Conservation (phyloP, 257 asterid species). For the Plantago elongata region DNA sequence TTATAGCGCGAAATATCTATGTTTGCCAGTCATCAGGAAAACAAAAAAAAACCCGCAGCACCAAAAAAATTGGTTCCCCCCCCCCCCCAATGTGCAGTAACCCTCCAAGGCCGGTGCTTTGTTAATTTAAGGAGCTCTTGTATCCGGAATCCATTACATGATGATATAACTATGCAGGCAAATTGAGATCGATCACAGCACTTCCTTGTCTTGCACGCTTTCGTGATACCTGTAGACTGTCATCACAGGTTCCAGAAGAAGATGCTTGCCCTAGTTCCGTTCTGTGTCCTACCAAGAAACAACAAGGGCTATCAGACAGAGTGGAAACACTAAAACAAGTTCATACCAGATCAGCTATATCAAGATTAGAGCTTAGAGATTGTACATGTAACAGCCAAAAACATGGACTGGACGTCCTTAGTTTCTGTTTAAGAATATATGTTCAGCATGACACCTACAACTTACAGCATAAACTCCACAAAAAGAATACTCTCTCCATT, state of each 20-base stretch:
- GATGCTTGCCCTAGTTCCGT: conserved; percentile 49
- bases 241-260: conserved; percentile 45
- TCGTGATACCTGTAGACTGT: conserved; percentile 33
- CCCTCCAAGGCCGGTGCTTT: background rate
- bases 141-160: background rate
- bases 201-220: conserved; percentile 57
- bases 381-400: background rate
- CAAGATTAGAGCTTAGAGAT: background rate
- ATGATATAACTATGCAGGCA: conserved; percentile 57
- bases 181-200: conserved; percentile 53
- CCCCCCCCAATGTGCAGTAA: too few species aligned
- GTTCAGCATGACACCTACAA: background rate
- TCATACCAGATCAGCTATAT: background rate
- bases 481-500: background rate
- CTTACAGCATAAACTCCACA: background rate
- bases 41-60: conserved; percentile 2
- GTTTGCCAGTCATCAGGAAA: background rate
- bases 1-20: conserved; percentile 9
- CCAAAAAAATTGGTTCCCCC: too few species aligned
- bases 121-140: conserved; percentile 20
- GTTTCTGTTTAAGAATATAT: background rate
- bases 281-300: conserved; percentile 33
- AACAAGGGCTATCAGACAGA: conserved; percentile 6
- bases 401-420: conserved; percentile 11
- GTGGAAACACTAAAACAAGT: background rate